phyloP scores from a whole-genome alignment of 306 rosid genomes.

The Betula pendula region DNA sequence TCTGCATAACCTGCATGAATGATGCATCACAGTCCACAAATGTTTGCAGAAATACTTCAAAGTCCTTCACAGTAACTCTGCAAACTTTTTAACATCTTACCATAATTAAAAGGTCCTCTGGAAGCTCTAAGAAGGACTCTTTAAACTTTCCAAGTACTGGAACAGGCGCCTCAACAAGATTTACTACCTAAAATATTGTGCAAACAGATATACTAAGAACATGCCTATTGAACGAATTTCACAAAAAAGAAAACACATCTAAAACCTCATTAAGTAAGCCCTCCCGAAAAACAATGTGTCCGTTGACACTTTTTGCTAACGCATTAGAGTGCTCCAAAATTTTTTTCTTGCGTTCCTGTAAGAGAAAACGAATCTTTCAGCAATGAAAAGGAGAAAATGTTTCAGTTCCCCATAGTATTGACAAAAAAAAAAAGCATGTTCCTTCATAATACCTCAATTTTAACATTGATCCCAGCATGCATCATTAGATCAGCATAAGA shows the following conservation, averaged over 20 bases:
- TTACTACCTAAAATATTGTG: constrained; percentile 62
- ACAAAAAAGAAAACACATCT: constrained; percentile 25
- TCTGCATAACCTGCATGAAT: constrained; percentile 89
- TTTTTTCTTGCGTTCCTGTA: constrained; percentile 67
- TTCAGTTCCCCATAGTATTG: background rate
- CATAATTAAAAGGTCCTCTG: constrained; percentile 88
- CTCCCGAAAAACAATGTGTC: constrained; percentile 57
- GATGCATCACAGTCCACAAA: constrained; percentile 16
- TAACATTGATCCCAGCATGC: constrained; percentile 60
- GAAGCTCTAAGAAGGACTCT: constrained; percentile 88
- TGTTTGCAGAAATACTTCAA: constrained; percentile 16
- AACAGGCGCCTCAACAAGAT: constrained; percentile 93
- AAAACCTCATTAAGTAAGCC: constrained; percentile 84
- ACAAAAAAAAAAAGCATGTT: background rate
- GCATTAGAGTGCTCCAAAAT: constrained; percentile 60
- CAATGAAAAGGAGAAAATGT: background rate
- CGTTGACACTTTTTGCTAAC: constrained; percentile 74
- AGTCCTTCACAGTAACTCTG: constrained; percentile 2
- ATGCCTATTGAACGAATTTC: constrained; percentile 22
- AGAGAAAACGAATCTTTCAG: constrained; percentile 18
- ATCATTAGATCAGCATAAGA: constrained; percentile 59
- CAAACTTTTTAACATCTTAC: constrained; percentile 45
- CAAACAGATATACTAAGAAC: constrained; percentile 14
- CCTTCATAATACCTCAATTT: constrained; percentile 55
- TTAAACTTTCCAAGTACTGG: constrained; percentile 85